Base-by-base conservation (phyloP, 352 stramenopile species). In the Phytophthora sojae region DNA sequence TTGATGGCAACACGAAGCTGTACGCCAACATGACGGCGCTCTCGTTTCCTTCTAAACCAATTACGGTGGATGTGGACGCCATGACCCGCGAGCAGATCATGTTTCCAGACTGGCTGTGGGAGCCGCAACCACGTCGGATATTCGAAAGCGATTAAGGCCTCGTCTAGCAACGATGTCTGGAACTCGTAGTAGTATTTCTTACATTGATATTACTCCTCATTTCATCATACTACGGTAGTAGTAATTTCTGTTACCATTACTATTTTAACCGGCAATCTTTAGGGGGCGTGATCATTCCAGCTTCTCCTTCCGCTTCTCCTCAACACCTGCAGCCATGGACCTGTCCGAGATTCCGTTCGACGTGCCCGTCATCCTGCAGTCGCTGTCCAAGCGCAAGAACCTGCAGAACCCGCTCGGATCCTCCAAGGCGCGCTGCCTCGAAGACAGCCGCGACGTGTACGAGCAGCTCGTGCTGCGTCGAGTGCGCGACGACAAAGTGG, bases 321-420 rank as follows among this genome's bases (percentile, higher is more conserved):
- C 3, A 6, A 3, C n/a, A 29, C 47, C 19, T 29, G 47, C 1
- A 19, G 19, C 9, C 47, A 80, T 80, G 73, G 64, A 80, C 63
- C 57, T 80, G 25, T 66, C 61, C 0, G 69, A 79, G 4, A 69
- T 83, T 53, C 73, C 73, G 47, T 77, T 81, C 54, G 47, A 67
- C 30, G 42, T 69, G 23, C 73, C 69, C 29, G 50, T 83, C 19
- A 65, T 83, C 42, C 57, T 83, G 29, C 66, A 75, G 26, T 77
- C 73, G 9, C 37, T 70, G 35, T 60, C 37, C 30, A 64, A 52
- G 17, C 12, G 25, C n/a, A 69, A 60, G n/a, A 80, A 71, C 62
- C 15, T 83, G 25, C 59, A 81, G 44, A 79, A 77, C 19, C 57
- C 69, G 5, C 57, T 67, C 49, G 76, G 76, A 3, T 79, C 71